These are phyloP conservation scores for Solanum bukasovii DNA, from an alignment of 257 asterid genomes.

Conservation along the genomic window DNA sequence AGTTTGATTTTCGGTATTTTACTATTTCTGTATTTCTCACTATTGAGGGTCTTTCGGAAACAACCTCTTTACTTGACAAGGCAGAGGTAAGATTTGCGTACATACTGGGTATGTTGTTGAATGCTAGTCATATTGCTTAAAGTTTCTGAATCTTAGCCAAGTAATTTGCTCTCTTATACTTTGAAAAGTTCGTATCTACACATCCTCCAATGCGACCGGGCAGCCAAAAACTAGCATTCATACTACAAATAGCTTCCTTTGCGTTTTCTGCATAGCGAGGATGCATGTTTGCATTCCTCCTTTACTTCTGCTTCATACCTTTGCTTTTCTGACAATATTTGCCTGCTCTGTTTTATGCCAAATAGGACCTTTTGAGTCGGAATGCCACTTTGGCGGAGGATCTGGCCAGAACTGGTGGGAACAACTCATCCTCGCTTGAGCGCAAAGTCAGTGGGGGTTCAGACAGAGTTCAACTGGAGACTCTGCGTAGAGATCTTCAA, in stretches of 20 bases:
- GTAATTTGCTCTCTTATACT: background rate
- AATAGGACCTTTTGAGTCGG: slow-evolving; percentile 81
- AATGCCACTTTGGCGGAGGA: slow-evolving; percentile 79
- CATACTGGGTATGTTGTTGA: no score
- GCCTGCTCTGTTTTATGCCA: background rate
- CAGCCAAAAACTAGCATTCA: background rate
- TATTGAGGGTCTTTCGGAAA: background rate
- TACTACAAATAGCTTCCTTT: background rate
- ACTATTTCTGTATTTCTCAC: background rate
- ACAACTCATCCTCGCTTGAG: slow-evolving; percentile 39
- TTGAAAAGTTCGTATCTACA: background rate
- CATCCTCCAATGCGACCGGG: background rate
- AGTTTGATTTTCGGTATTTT: background rate
- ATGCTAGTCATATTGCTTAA: background rate
- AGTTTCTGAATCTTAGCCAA: background rate
- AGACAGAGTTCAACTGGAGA: slow-evolving; percentile 63
- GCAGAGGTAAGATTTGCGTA: background rate
- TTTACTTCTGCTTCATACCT: background rate
- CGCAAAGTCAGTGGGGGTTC: slow-evolving; percentile 39
- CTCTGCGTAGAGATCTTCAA: slow-evolving; percentile 59
- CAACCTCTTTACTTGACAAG: background rate
- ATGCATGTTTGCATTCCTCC: background rate
- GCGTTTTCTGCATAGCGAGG: background rate
- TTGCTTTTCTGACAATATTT: background rate
- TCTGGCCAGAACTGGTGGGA: slow-evolving; percentile 56